These are phyloP conservation scores for Chrysopogon serrulatus DNA, from an alignment of 176 grass and related monocot species.

Conservation along the genomic window DNA sequence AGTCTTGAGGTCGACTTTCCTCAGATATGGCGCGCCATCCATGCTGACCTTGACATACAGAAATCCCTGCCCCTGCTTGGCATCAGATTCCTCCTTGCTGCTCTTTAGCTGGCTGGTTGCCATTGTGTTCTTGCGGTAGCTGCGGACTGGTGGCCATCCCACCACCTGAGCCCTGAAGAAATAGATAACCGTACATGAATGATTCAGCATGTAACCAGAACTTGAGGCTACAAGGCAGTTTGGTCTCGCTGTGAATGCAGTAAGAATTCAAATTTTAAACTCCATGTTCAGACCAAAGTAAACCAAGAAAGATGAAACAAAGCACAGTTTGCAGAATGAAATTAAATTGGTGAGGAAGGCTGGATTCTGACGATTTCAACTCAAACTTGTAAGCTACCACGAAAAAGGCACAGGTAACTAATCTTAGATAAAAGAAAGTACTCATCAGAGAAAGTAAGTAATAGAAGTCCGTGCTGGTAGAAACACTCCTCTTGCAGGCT, in stretches of 20 bases:
- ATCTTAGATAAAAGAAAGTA: too few species aligned
- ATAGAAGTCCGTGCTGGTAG: too few species aligned
- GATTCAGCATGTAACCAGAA: background rate
- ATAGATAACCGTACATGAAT: background rate
- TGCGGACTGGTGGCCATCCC: constrained; percentile 88
- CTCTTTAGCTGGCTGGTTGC: constrained; percentile 41
- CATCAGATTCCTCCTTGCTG: constrained; percentile 44
- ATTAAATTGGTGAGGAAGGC: too few species aligned
- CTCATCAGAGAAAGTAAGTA: too few species aligned
- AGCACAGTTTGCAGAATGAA: too few species aligned
- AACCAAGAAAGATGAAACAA: too few species aligned
- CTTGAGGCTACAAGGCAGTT: background rate
- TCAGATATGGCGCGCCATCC: constrained; percentile 83
- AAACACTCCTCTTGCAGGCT: too few species aligned
- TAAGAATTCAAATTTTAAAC: background rate
- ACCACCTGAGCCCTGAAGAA: constrained; percentile 68
- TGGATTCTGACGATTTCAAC: too few species aligned
- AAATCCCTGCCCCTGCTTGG: constrained; percentile 35
- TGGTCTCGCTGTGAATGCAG: background rate
- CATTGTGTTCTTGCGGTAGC: constrained; percentile 82
- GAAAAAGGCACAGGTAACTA: too few species aligned
- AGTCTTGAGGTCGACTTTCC: constrained; percentile 79
- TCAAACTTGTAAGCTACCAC: too few species aligned
- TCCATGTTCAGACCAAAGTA: too few species aligned
- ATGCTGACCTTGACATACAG: constrained; percentile 90